These are phyloP conservation scores for Debaryomyces hansenii DNA, from an alignment of 805 yeast species.

Conservation along the genomic window DNA sequence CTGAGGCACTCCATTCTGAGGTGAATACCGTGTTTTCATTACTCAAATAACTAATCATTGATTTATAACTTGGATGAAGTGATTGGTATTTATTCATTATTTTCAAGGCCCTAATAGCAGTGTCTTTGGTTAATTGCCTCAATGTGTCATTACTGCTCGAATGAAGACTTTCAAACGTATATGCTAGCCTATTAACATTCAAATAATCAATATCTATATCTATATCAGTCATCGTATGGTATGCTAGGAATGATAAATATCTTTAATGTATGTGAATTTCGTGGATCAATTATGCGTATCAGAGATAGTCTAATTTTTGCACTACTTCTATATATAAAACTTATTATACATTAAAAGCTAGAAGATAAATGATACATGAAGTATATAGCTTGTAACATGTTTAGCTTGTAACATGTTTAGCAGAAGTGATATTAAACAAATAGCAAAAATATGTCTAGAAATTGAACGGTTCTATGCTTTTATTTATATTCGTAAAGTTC, in stretches of 20 bases:
- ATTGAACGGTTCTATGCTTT: no score
- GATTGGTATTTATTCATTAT: conserved; percentile 25
- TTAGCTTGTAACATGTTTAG: no score
- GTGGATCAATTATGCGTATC: no score
- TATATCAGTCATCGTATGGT: neutral
- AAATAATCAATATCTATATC: conserved; percentile 8
- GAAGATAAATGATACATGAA: no score
- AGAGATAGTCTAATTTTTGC: no score
- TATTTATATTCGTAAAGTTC: no score
- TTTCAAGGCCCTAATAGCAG: conserved; percentile 9
- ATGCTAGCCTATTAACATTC: conserved; percentile 10
- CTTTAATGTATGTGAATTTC: neutral
- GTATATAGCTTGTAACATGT: no score
- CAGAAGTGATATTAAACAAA: no score
- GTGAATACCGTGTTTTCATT: conserved; percentile 6
- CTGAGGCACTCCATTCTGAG: conserved; percentile 6
- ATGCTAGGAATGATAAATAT: no score
- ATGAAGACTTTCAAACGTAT: conserved; percentile 4
- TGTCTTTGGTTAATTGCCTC: neutral
- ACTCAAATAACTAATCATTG: conserved; percentile 6
- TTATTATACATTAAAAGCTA: no score
- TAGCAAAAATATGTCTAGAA: no score
- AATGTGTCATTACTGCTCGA: neutral
- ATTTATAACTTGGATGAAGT: conserved; percentile 17
- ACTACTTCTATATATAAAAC: no score